Evolutionary conservation across 805 yeast genomes (phyloP).

Genomic region (Wickerhamiella allomyrinae): DNA sequence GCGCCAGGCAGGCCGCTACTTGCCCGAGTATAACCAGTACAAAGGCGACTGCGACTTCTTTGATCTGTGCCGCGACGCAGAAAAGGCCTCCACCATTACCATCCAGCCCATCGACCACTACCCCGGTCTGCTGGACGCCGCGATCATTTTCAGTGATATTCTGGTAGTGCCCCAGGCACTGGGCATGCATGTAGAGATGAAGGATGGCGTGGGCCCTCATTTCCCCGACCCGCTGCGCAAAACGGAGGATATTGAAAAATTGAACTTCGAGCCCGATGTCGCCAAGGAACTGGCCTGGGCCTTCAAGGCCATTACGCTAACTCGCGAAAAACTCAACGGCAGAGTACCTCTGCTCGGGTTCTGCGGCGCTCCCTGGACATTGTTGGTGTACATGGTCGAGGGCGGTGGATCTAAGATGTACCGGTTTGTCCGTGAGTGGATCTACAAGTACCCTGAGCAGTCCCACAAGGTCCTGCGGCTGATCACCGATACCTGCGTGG

Average conservation of each 20-base stretch:
- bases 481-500: slow-evolving; percentile 77
- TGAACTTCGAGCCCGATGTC: slow-evolving; percentile 49
- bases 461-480: slow-evolving; percentile 59
- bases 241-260: slow-evolving; percentile 44
- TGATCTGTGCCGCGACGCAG: slow-evolving; percentile 90
- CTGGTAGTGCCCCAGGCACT: slow-evolving; percentile 94
- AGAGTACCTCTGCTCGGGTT: slow-evolving; percentile 90
- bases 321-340: slow-evolving; percentile 76
- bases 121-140: slow-evolving; percentile 85
- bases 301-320: slow-evolving; percentile 77
- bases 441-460: slow-evolving; percentile 62
- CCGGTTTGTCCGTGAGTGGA: slow-evolving; percentile 84
- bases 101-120: slow-evolving; percentile 90
- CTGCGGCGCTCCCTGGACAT: slow-evolving; percentile 97
- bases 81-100: slow-evolving; percentile 83
- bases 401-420: slow-evolving; percentile 92
- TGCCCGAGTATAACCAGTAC: slow-evolving; percentile 80
- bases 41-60: slow-evolving; percentile 81
- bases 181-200: slow-evolving; percentile 91
- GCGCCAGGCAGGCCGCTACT: slow-evolving; percentile 21
- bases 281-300: slow-evolving; percentile 82
- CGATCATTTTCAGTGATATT: slow-evolving; percentile 90
- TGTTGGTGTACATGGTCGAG: slow-evolving; percentile 92
- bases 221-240: slow-evolving; percentile 77
- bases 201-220: slow-evolving; percentile 88